A percentile compares a stretch with the other conserved stretches of the same genome.
These are phyloP conservation scores for Termitomyces sp. DNA, from an alignment of 768 basidiomycete species.

Conservation along the genomic window DNA sequence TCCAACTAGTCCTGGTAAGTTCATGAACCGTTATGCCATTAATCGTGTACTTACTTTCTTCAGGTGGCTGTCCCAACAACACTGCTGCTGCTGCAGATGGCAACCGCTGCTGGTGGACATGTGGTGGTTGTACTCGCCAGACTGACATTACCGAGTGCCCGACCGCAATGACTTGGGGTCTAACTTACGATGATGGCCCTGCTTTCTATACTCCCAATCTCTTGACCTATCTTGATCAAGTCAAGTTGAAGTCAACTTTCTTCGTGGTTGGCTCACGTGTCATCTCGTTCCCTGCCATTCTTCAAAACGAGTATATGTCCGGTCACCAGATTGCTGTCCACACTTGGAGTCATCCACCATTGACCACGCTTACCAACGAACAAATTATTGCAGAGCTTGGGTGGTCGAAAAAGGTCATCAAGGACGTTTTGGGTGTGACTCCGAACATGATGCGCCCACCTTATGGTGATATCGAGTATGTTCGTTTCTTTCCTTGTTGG, in stretches of 20 bases:
- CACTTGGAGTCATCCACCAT: slow-evolving; percentile 64
- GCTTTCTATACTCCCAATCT: slow-evolving; percentile 71
- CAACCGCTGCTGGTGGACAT: slow-evolving; percentile 76
- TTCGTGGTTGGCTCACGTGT: slow-evolving; percentile 82
- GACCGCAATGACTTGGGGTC: slow-evolving; percentile 48
- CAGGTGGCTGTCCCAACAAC: slow-evolving; percentile 60
- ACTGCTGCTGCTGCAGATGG: slow-evolving; percentile 45
- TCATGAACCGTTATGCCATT: not conserved
- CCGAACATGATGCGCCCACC: slow-evolving; percentile 80
- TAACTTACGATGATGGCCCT: slow-evolving; percentile 77
- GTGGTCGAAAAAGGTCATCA: slow-evolving; percentile 83
- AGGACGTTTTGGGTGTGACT: slow-evolving; percentile 72
- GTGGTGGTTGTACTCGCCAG: slow-evolving; percentile 60
- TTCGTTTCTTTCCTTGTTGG: slow-evolving; percentile 2
- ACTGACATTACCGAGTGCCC: slow-evolving; percentile 77
- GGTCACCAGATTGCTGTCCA: slow-evolving; percentile 74
- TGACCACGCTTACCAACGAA: slow-evolving; percentile 75
- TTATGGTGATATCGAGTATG: slow-evolving; percentile 73
- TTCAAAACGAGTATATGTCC: slow-evolving; percentile 71
- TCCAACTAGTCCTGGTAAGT: slow-evolving; percentile 34
- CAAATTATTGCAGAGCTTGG: slow-evolving; percentile 84
- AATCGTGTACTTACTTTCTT: slow-evolving; percentile 1
- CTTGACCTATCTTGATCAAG: slow-evolving; percentile 58
- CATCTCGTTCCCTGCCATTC: slow-evolving; percentile 60
- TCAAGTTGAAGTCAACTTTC: slow-evolving; percentile 75